phyloP scores from a whole-genome alignment of 768 basidiomycete species.

The Psilocybe cyanescens region DNA sequence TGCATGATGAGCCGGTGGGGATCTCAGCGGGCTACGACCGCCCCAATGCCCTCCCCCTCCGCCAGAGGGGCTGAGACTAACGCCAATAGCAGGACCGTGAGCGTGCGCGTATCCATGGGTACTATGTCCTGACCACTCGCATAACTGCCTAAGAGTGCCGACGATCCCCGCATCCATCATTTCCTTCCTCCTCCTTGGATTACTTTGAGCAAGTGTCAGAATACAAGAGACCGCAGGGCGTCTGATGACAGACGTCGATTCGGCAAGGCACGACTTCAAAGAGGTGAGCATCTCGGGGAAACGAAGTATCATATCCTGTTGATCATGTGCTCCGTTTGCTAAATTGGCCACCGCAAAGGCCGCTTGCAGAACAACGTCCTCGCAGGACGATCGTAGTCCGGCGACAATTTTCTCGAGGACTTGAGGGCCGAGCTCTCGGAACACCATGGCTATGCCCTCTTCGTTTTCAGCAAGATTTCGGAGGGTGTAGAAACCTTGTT shows the following conservation, averaged over 20 bases:
- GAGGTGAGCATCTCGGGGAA: conserved; percentile 55
- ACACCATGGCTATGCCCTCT: conserved; percentile 64
- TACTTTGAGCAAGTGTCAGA: conserved; percentile 52
- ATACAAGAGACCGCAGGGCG: conserved; percentile 66
- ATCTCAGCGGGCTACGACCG: conserved; percentile 4
- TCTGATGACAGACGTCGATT: conserved; percentile 48
- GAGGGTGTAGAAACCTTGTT: conserved; percentile 71
- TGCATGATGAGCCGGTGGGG: neutral
- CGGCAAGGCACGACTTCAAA: conserved; percentile 61
- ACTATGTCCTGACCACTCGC: conserved; percentile 39
- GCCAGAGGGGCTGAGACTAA: conserved; percentile 14
- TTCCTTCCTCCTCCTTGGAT: conserved; percentile 35
- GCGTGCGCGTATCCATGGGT: conserved; percentile 15
- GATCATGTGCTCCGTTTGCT: conserved; percentile 56
- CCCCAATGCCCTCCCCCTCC: conserved; percentile 12
- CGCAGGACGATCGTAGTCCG: conserved; percentile 51
- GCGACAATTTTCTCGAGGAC: conserved; percentile 49
- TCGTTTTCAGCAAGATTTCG: conserved; percentile 71
- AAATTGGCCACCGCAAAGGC: conserved; percentile 70
- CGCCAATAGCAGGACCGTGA: conserved; percentile 15
- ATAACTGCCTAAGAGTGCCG: conserved; percentile 41
- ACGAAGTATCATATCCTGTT: conserved; percentile 56
- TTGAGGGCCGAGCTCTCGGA: conserved; percentile 49
- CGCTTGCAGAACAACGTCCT: conserved; percentile 37
- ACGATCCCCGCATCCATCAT: conserved; percentile 45